A percentile compares a stretch with the other conserved stretches of the same genome.
Evolutionary conservation across 495 filamentous ascomycete species (phyloP).

Genomic region (Rhizodiscina lignyota): DNA sequence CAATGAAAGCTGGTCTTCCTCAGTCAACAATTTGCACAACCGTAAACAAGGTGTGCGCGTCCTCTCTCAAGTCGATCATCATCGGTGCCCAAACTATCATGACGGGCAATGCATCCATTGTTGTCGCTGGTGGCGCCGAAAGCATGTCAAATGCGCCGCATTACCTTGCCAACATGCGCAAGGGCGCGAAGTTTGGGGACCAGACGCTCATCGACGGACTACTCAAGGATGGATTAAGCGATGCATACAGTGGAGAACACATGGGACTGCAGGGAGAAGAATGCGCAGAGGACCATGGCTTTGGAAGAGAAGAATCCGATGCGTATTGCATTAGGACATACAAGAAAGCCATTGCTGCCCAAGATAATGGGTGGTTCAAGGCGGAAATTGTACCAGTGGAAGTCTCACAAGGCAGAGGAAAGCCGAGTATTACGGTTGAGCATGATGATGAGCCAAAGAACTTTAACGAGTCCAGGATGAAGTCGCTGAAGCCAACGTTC

Average conservation of each 20-base stretch:
- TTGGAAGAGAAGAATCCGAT: constrained; percentile 73
- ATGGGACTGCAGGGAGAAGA: constrained; percentile 92
- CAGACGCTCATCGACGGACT: constrained; percentile 75
- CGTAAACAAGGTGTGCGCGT: constrained; percentile 98
- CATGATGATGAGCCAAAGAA: constrained; percentile 94
- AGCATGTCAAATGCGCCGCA: constrained; percentile 98
- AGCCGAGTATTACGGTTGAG: constrained; percentile 65
- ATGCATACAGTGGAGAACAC: constrained; percentile 81
- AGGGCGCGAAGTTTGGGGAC: constrained; percentile 80
- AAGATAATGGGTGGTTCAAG: constrained; percentile 58
- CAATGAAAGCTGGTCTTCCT: constrained; percentile 67
- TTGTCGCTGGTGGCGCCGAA: constrained; percentile 87
- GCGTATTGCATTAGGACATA: constrained; percentile 87
- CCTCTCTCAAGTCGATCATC: constrained; percentile 81
- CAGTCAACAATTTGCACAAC: constrained; percentile 73
- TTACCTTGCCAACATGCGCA: constrained; percentile 73
- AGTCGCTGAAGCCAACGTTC: constrained; percentile 71
- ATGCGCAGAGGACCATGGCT: constrained; percentile 67
- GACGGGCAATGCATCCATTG: constrained; percentile 74
- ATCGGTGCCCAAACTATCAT: constrained; percentile 93
- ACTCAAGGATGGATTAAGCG: constrained; percentile 78
- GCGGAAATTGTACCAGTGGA: constrained; percentile 82
- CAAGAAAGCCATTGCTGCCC: constrained; percentile 76
- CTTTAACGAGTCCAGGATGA: constrained; percentile 85
- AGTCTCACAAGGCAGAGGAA: constrained; percentile 73